A percentile compares a stretch with the other conserved stretches of the same genome.
Evolutionary conservation across 2,329 filamentous ascomycete genomes (phyloP).

Genomic region (Orbilia javanica): DNA sequence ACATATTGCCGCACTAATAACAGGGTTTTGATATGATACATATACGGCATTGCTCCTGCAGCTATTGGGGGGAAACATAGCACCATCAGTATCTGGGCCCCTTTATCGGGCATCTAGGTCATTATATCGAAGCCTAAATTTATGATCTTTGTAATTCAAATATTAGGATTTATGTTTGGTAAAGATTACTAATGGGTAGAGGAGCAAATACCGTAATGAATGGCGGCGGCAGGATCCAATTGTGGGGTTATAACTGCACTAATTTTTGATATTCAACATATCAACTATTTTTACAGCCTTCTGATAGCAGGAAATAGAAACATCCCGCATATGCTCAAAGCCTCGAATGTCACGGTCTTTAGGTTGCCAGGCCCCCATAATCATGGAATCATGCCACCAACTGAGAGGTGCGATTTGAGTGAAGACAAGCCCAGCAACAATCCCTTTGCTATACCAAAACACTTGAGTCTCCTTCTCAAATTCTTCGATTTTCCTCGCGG

Average conservation of each 20-base stretch:
- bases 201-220: neutral
- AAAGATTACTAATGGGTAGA: too few relatives aligned
- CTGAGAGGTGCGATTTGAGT: conserved; percentile 40
- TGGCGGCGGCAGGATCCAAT: too few relatives aligned
- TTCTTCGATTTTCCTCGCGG: conserved; percentile 34
- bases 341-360: conserved; percentile 13
- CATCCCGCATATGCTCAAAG: conserved; percentile 6
- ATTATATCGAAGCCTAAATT: neutral
- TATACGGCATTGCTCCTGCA: neutral
- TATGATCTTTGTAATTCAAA: neutral
- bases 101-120: neutral
- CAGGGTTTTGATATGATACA: neutral
- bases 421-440: conserved; percentile 41
- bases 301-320: conserved; percentile 15
- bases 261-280: conserved; percentile 25
- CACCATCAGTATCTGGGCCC: neutral
- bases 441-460: conserved; percentile 40
- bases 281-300: conserved; percentile 23
- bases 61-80: neutral
- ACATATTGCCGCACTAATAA: neutral
- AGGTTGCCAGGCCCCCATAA: conserved; percentile 25
- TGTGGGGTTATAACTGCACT: neutral
- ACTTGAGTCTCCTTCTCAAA: conserved; percentile 14
- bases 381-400: conserved; percentile 47
- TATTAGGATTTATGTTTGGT: neutral